Percentiles rank a stretch among this genome's conserved stretches.
Evolutionary conservation across 352 stramenopile species (phyloP).

Genomic region (Phytopythium aichiense): DNA sequence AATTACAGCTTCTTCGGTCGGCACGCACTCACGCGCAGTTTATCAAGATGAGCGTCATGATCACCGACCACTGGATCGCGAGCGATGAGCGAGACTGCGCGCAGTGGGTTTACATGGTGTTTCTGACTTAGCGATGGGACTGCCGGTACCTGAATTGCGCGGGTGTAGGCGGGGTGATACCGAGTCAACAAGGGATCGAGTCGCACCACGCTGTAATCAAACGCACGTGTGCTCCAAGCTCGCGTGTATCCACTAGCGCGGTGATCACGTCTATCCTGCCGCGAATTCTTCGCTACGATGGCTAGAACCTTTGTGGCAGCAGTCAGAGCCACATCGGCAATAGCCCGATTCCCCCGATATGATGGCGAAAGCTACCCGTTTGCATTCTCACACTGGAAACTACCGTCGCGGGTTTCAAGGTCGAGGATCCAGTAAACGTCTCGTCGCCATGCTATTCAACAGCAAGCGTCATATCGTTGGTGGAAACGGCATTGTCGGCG

Average conservation of each 20-base stretch:
- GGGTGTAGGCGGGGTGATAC: neutral
- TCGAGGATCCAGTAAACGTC: neutral
- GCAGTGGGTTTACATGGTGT: neutral
- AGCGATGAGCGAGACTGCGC: too few species aligned
- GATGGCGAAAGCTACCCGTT: neutral
- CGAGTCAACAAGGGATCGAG: constrained; percentile 1
- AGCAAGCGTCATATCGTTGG: neutral
- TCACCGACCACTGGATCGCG: too few species aligned
- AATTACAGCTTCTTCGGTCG: too few species aligned
- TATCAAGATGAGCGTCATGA: too few species aligned
- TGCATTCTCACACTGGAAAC: neutral
- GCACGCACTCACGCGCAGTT: too few species aligned
- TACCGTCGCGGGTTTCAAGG: neutral
- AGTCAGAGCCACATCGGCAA: neutral
- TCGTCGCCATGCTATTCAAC: neutral
- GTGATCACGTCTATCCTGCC: neutral
- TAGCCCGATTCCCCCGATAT: neutral
- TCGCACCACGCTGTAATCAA: neutral
- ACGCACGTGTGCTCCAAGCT: neutral
- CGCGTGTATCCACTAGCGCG: neutral
- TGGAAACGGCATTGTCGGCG: neutral
- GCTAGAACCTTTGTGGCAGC: neutral
- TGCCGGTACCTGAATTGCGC: neutral
- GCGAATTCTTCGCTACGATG: neutral
- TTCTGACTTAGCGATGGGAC: neutral